Evolutionary conservation across 2,329 filamentous ascomycete species (phyloP).

Genomic region (Lasiodiplodia sp.): DNA sequence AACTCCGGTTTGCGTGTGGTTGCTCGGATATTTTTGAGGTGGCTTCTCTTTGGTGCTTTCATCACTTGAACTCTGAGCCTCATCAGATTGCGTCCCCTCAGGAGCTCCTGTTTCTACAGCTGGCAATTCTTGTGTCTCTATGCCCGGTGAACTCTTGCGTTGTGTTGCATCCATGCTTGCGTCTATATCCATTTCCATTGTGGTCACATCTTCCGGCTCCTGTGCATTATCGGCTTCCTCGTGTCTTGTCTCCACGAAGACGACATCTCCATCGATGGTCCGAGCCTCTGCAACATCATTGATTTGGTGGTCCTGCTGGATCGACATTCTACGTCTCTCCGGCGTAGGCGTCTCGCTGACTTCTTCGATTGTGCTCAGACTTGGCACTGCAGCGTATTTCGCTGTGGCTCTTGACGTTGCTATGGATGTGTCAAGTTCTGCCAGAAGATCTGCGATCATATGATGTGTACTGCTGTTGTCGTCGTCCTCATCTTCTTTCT

Average conservation of each 20-base stretch:
- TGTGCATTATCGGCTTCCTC: not conserved
- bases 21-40: not conserved
- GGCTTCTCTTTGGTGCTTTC: not conserved
- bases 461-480: not conserved
- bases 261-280: not conserved
- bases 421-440: not conserved
- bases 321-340: not conserved
- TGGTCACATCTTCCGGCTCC: not conserved
- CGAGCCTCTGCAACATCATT: not conserved
- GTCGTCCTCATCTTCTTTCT: not conserved
- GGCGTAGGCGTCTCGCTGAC: not conserved
- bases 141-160: too few relatives aligned
- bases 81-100: not conserved
- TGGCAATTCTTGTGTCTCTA: not conserved
- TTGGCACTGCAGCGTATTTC: not conserved
- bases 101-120: not conserved
- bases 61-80: not conserved
- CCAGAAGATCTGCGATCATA: not conserved
- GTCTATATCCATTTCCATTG: not conserved
- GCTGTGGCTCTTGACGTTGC: not conserved
- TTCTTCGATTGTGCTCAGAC: not conserved
- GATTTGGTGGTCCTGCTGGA: too few relatives aligned
- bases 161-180: too few relatives aligned
- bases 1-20: not conserved
- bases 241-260: not conserved